Conservation (phyloP, 768 basidiomycete genomes). For the Tylopilus plumbeoviolaceoides region DNA sequence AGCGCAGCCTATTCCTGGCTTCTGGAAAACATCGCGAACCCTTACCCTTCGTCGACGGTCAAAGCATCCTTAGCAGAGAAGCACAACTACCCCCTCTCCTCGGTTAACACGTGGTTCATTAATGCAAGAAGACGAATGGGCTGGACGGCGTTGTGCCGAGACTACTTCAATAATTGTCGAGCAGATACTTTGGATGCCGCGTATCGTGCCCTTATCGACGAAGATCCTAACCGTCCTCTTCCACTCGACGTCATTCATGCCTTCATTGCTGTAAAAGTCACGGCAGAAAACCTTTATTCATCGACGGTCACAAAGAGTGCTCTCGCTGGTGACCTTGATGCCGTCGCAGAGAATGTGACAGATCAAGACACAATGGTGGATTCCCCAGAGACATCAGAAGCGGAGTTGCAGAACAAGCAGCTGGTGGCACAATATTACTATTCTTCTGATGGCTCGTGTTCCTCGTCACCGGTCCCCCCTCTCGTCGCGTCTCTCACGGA, state of each 20-base stretch:
- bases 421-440: background rate
- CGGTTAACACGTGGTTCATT: slow-evolving; percentile 45
- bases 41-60: slow-evolving; percentile 39
- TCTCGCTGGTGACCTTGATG: slow-evolving; percentile 28
- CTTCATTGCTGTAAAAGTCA: slow-evolving; percentile 28
- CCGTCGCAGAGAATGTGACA: slow-evolving; percentile 29
- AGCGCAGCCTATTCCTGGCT: slow-evolving; percentile 39
- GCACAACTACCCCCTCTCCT: slow-evolving; percentile 22
- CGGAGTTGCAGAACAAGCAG: background rate
- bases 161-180: slow-evolving; percentile 18
- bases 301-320: slow-evolving; percentile 25
- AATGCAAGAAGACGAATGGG: slow-evolving; percentile 46
- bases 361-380: background rate
- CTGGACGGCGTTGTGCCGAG: slow-evolving; percentile 41
- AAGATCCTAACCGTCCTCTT: slow-evolving; percentile 8
- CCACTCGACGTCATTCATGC: slow-evolving; percentile 6
- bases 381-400: background rate
- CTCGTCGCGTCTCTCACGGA: slow-evolving; percentile 6
- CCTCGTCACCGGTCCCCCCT: background rate
- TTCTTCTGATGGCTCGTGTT: background rate
- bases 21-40: slow-evolving; percentile 42
- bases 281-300: slow-evolving; percentile 28
- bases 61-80: slow-evolving; percentile 27
- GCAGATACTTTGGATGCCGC: slow-evolving; percentile 27
- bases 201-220: slow-evolving; percentile 15